Conservation (phyloP, 805 yeast genomes). For the Hanseniaspora clermontiae region DNA sequence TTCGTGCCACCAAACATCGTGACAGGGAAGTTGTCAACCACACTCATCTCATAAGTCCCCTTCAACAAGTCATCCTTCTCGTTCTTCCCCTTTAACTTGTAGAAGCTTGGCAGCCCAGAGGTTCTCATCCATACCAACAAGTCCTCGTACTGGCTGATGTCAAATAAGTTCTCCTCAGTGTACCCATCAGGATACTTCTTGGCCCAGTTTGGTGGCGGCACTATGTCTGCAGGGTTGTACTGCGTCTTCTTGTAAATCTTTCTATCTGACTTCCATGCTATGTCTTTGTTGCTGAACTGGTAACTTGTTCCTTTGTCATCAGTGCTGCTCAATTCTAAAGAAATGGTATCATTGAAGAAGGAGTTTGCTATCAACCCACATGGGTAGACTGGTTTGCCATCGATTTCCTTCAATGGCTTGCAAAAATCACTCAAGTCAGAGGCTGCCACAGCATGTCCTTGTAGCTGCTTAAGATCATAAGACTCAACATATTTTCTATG, state of each 20-base stretch:
- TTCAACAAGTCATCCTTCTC: constrained; percentile 40
- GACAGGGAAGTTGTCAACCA: constrained; percentile 74
- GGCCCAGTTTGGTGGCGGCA: constrained; percentile 77
- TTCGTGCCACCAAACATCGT: constrained; percentile 79
- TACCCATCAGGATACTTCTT: constrained; percentile 63
- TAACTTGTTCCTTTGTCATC: constrained; percentile 25
- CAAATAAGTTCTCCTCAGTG: constrained; percentile 56
- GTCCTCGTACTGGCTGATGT: constrained; percentile 51
- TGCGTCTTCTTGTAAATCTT: constrained; percentile 50
- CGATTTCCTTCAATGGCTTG: constrained; percentile 26
- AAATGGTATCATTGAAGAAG: constrained; percentile 62
- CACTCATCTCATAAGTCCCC: constrained; percentile 59
- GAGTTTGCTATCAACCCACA: constrained; percentile 79
- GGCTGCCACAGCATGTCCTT: constrained; percentile 54
- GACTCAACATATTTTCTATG: constrained; percentile 88
- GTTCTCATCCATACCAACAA: constrained; percentile 86
- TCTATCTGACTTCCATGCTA: constrained; percentile 62
- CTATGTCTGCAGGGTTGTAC: constrained; percentile 48
- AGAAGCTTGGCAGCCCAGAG: constrained; percentile 81
- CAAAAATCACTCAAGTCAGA: constrained; percentile 36
- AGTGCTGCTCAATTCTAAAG: constrained; percentile 33
- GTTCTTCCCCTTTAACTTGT: constrained; percentile 70
- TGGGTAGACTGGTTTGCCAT: constrained; percentile 45
- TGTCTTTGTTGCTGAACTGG: constrained; percentile 39
- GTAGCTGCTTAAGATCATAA: constrained; percentile 65